Conservation (phyloP, 345 rosid genomes). For the Acer negundo region DNA sequence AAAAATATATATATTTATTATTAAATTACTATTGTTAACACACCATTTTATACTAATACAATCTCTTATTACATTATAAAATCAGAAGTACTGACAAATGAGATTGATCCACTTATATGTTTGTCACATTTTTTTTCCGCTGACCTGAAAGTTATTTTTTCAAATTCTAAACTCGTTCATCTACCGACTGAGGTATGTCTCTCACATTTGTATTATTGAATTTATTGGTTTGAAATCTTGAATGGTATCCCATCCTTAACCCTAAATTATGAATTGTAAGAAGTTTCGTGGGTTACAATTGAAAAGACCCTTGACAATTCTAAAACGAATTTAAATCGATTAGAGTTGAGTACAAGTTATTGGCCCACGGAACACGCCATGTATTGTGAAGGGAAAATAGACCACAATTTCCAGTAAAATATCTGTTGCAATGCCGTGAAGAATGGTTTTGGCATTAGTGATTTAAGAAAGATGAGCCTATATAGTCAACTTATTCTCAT, state of each 20-base stretch:
- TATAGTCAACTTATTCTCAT: constrained; percentile 9
- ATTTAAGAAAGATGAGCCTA: not conserved
- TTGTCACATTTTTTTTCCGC: too few relatives aligned
- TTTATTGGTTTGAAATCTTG: too few relatives aligned
- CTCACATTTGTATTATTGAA: too few relatives aligned
- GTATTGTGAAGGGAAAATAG: not conserved
- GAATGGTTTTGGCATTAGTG: constrained; percentile 10
- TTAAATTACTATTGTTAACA: too few relatives aligned
- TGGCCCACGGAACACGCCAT: constrained; percentile 2
- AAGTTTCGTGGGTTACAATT: not conserved
- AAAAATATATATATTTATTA: too few relatives aligned
- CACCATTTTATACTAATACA: not conserved
- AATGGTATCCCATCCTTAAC: too few relatives aligned
- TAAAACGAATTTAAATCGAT: not conserved
- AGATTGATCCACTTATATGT: too few relatives aligned
- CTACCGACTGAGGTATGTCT: too few relatives aligned
- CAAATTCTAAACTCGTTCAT: too few relatives aligned
- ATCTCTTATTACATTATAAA: too few relatives aligned
- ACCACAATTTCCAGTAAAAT: not conserved
- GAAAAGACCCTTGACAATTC: not conserved
- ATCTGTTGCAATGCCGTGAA: constrained; percentile 1
- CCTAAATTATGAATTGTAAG: not conserved
- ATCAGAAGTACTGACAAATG: too few relatives aligned
- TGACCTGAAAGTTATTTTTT: too few relatives aligned
- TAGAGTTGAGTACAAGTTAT: not conserved